Evolutionary conservation across 2,329 filamentous ascomycete genomes (phyloP), one percentile per base, ranked within the genome.

Genomic region (Cladorrhinum sp.): DNA sequence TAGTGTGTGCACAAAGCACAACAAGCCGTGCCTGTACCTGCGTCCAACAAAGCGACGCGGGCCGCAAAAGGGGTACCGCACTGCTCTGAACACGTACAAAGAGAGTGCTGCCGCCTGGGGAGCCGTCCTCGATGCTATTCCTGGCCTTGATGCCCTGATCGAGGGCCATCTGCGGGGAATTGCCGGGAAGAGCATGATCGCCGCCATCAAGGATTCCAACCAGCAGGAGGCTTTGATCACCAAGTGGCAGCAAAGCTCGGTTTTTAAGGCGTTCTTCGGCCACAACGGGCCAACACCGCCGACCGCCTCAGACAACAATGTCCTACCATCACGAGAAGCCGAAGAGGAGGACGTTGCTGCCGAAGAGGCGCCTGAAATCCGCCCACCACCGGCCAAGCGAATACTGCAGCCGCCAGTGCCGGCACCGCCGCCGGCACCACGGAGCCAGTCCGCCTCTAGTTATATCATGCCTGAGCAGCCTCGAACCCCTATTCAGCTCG

Each of bases 1-100:
- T 65, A 73, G 76, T 65, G 77, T 79, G 48, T 80, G 78, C 57
- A 74, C 75, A 57, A 69, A 72, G 60, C 73, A 76, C 61, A 73
- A 73, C 62, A 75, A 75, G 66, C 68, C 71, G 0, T 76, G 74
- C 53, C 64, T 73, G 24, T 76, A 76, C 58, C 67, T 75, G 39
- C 70, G 74, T n/a, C 74, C 74, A 0, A 74, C 74, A 57, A 76
- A 76, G 65, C 74, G 74, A 39, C 71, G 74, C 28, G 74, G 74
- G 0, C 74, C 74, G 0, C 73, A 74, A 21, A 74, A 76, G 65
- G 74, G 74, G 60, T 76, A 76, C 58, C 67, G 74, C 9, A 76
- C 70, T 52, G 74, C 74, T 2, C 68, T 76, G 61, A 74, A 76
- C 69, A 73, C 72, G 2, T 73, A 74, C 69, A 71, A 73, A 26